Evolutionary conservation across 768 basidiomycete species (phyloP), one percentile per base, ranked within the genome.

Genomic region (Pleurotus salmoneostramineus): DNA sequence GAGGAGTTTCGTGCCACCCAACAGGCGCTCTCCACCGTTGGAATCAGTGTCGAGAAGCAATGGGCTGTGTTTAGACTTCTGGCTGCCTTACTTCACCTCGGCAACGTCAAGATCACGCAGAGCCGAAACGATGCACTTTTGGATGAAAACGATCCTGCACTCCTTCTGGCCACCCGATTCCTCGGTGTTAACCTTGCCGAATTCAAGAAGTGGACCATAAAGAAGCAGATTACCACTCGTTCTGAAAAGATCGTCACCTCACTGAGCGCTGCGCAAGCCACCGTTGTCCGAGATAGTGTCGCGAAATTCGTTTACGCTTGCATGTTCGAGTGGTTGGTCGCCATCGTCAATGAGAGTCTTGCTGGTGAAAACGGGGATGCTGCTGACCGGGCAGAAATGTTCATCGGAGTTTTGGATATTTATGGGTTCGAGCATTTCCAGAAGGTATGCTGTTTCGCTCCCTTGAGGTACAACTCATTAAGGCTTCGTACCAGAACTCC

Each of bases 271-370:
- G 81, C 90, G 3, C 95, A 97, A 71, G 95, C 97, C 12, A 90
- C 85, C 11, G 93, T 95, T 57, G 97, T 99, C 56, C 81, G 94
- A 61, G 97, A 99, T 71, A 93, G 91, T 66, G 96, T 98, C 47
- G 91, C 97, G 32, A 99, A 99, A 73, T 98, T 98, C 71, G 91
- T 99, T 42, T 99, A 99, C 74, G 95, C 96, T 6, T 98, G 95
- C 71, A 78, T 98, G 69, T 99, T 99, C 68, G 97, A 99, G 72
- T 99, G 96, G 95, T 79, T 99, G 47, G 96, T 98, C 31, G 89
- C 93, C 11, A 92, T 98, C 58, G 91, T 98, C 66, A 99, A 99
- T 71, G 96, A 98, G 73, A 93, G 91, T 72, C 77, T 99, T 73
- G 88, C 93, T 2, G 95, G 95, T n/a, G 95, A 97, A 67, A 88